Conservation (phyloP, 345 rosid species). For the Hibiscus tridactylites region DNA sequence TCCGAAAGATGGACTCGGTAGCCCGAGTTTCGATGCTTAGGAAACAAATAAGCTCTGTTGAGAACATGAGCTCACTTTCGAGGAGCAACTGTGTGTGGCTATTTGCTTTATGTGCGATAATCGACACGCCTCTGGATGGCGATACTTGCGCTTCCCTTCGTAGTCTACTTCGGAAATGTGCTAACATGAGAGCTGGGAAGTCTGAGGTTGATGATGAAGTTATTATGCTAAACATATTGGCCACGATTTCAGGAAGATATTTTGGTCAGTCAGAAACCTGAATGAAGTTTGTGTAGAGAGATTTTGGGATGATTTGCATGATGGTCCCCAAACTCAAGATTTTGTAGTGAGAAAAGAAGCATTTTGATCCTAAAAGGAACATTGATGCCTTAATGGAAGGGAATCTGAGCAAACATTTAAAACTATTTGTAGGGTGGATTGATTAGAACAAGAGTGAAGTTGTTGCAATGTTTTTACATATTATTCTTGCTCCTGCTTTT, state of each 20-base stretch:
- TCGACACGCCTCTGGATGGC: slow-evolving; percentile 64
- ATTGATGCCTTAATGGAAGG: too few species aligned
- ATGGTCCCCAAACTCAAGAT: too few species aligned
- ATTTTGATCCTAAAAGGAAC: too few species aligned
- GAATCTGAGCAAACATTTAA: too few species aligned
- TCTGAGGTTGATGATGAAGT: slow-evolving; percentile 62
- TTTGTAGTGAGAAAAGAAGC: too few species aligned
- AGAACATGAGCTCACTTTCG: slow-evolving; percentile 27
- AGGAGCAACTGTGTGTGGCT: slow-evolving; percentile 59
- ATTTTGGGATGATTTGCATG: too few species aligned
- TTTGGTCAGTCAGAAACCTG: slow-evolving; percentile 64
- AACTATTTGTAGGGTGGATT: too few species aligned
- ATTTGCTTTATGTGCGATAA: slow-evolving; percentile 64
- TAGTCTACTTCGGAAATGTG: slow-evolving; percentile 65
- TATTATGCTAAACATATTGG: slow-evolving; percentile 65
- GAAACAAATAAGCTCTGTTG: slow-evolving; percentile 47
- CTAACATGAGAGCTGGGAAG: slow-evolving; percentile 55
- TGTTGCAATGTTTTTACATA: too few species aligned
- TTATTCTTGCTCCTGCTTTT: too few species aligned
- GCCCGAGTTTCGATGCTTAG: slow-evolving; percentile 55
- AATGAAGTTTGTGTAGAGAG: slow-evolving; percentile 5
- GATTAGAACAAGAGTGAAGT: too few species aligned
- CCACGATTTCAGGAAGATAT: slow-evolving; percentile 62
- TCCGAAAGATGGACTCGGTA: slow-evolving; percentile 62
- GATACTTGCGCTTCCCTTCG: slow-evolving; percentile 66